Base-by-base conservation (phyloP, 495 filamentous ascomycete genomes). In the Xylaria venustula region DNA sequence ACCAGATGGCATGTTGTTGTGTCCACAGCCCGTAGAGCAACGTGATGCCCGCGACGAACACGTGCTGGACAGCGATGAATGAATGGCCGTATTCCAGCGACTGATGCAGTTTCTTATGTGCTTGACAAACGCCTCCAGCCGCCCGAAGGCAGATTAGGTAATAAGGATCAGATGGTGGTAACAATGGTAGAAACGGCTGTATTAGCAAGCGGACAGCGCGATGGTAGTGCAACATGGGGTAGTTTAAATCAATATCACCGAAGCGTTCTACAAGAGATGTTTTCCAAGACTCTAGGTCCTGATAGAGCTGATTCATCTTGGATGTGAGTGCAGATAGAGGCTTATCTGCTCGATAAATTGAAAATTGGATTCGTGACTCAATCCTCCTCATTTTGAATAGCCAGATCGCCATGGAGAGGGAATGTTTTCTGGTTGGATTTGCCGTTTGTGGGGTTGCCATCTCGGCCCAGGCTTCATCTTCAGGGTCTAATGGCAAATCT, bases 31-130 rank as follows among this genome's bases (percentile, higher is more conserved):
- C 76, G 54, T 81, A 82, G 23, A 82, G 74, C 17, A 84, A 69
- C 1, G 80, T 84, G 17, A 84, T 78, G 0, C 81, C 80, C 1
- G 80, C 76, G 66, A 84, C 81, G 64, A 84, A 84, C n/a, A 82
- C 77, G 1, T 79, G 81, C 50, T 84, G 80, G 5, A 84, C 77
- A 20, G 80, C 80, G 22, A 84, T 72, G 63, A 84, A 83, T 1
- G 80, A 83, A 61, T 84, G 80, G 0, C 80, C 80, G 52, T 84
- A 84, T 28, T 51, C 50, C 12, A 81, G 65, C 6, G 76, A 76
- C 62, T 82, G 77, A 56, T 83, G 80, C 7, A 84, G 71, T 8
- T 76, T 73, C 63, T 84, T 84, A 67, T 83, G 79, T 0, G 77
- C 77, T 59, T 84, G 81, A 63, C 80, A 84, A 46, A 82, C 81